Evolutionary conservation across 176 grass and related monocot species (phyloP).

Genomic region (Otatea glauca): DNA sequence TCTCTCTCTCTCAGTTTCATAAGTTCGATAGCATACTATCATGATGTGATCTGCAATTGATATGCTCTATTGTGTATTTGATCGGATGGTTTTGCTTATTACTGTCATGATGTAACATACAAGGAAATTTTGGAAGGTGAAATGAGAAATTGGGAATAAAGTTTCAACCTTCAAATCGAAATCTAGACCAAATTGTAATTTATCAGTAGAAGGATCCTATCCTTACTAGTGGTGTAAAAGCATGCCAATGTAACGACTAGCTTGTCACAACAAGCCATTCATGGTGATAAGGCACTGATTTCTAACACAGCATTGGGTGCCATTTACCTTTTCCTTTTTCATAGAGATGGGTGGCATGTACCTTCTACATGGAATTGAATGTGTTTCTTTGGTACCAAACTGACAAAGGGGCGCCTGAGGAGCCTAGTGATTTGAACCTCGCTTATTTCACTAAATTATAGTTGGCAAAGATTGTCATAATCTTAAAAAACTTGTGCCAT

Average conservation of each 20-base stretch:
- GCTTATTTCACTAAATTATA: neutral
- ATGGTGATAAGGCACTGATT: neutral
- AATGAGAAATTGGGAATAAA: no score
- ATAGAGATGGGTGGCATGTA: neutral
- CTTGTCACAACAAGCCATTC: neutral
- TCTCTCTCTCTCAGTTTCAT: no score
- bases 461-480: neutral
- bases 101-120: no score
- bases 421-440: neutral
- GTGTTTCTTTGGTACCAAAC: neutral
- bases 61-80: no score
- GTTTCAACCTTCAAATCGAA: no score
- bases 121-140: no score
- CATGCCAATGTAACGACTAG: neutral
- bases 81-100: no score
- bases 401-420: neutral
- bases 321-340: neutral
- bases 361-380: conserved; percentile 9
- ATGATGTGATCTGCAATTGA: no score
- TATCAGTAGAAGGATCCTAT: conserved; percentile 7
- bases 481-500: no score
- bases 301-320: neutral
- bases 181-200: no score
- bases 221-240: neutral
- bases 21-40: no score